Conservation (phyloP, 495 filamentous ascomycete genomes). For the Stereocaulon alpinum region DNA sequence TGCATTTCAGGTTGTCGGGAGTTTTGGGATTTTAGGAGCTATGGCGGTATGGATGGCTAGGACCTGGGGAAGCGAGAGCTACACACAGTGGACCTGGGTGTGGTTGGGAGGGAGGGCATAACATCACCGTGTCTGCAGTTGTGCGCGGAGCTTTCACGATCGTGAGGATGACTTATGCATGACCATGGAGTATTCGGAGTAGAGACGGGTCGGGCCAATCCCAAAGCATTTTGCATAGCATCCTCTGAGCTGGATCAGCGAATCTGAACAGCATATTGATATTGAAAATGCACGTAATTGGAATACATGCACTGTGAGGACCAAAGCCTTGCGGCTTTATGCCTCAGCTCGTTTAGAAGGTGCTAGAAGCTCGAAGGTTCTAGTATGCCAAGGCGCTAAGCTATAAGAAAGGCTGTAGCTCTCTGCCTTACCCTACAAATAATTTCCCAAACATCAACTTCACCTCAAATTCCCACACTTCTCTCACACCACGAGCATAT, state of each 20-base stretch:
- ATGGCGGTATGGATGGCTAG: conserved; percentile 54
- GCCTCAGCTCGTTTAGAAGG: not conserved
- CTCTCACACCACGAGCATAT: too few relatives aligned
- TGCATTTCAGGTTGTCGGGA: conserved; percentile 68
- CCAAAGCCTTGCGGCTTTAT: not conserved
- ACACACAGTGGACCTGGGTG: conserved; percentile 5
- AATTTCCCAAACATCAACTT: too few relatives aligned
- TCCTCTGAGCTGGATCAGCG: not conserved
- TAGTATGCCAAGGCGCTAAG: too few relatives aligned
- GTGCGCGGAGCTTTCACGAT: not conserved
- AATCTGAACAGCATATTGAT: not conserved
- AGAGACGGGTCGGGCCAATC: not conserved
- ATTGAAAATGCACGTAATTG: not conserved
- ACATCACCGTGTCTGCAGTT: not conserved
- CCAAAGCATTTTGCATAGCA: not conserved
- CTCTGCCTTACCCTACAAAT: too few relatives aligned
- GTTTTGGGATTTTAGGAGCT: conserved; percentile 63
- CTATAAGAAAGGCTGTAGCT: too few relatives aligned
- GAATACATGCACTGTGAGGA: too few relatives aligned
- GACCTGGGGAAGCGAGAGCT: conserved; percentile 27
- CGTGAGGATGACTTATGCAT: not conserved
- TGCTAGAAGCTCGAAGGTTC: not conserved
- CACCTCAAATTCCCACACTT: too few relatives aligned
- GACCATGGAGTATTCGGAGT: conserved; percentile 9
- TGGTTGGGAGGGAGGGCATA: conserved; percentile 9